phyloP scores from a whole-genome alignment of 2,329 filamentous ascomycete species.

The Zalaria obscura region DNA sequence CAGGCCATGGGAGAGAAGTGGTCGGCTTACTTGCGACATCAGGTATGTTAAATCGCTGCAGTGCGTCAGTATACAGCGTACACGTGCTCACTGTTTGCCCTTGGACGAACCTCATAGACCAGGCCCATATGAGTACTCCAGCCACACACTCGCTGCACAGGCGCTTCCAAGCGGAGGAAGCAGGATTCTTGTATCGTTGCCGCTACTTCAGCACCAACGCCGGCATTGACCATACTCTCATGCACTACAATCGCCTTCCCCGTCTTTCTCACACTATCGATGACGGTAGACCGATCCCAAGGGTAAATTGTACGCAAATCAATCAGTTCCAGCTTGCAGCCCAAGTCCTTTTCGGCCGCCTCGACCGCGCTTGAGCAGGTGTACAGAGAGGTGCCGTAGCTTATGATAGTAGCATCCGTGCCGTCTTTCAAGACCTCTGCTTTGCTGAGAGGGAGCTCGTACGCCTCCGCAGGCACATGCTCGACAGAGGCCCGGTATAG shows the following conservation, averaged over 20 bases:
- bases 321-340: constrained; percentile 68
- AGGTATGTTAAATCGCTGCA: constrained; percentile 45
- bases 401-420: constrained; percentile 68
- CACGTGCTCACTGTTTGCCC: background rate
- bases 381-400: constrained; percentile 82
- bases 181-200: constrained; percentile 79
- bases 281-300: constrained; percentile 72
- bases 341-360: constrained; percentile 60
- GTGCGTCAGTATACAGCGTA: background rate
- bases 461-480: constrained; percentile 69
- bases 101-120: constrained; percentile 45
- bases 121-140: constrained; percentile 77
- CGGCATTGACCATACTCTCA: constrained; percentile 82
- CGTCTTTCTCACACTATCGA: constrained; percentile 75
- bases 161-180: constrained; percentile 72
- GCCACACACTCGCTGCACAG: constrained; percentile 72
- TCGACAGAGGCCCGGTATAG: constrained; percentile 84
- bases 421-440: constrained; percentile 74
- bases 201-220: constrained; percentile 78
- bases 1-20: background rate
- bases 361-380: constrained; percentile 65
- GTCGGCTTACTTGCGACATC: constrained; percentile 70
- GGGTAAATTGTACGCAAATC: constrained; percentile 82
- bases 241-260: constrained; percentile 79
- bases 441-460: constrained; percentile 72